Evolutionary conservation across 768 basidiomycete species (phyloP).

Genomic region (Exidia glandulosa): DNA sequence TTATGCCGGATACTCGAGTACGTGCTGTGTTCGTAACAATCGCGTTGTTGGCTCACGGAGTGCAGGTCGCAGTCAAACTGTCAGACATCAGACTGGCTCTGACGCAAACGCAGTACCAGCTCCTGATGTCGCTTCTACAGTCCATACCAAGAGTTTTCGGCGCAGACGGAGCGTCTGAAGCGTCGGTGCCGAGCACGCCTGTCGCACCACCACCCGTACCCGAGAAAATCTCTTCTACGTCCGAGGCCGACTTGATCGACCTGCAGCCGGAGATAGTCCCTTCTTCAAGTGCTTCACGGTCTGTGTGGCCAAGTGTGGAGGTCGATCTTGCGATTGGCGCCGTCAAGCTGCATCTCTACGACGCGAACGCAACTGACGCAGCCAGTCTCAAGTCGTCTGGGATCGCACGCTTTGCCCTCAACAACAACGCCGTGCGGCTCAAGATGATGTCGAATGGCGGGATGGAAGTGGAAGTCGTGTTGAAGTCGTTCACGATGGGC

Average conservation of each 20-base stretch:
- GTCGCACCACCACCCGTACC: slow-evolving; percentile 10
- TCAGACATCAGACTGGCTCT: slow-evolving; percentile 78
- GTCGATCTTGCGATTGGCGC: slow-evolving; percentile 57
- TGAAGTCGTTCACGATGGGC: slow-evolving; percentile 86
- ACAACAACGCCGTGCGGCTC: slow-evolving; percentile 63
- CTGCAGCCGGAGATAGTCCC: slow-evolving; percentile 51
- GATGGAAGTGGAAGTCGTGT: slow-evolving; percentile 74
- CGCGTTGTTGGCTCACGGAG: background rate
- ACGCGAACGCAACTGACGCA: slow-evolving; percentile 45
- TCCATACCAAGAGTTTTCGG: slow-evolving; percentile 61
- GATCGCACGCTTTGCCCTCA: slow-evolving; percentile 77
- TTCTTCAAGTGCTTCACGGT: slow-evolving; percentile 13
- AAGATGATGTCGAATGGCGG: slow-evolving; percentile 77
- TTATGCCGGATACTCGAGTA: slow-evolving; percentile 70
- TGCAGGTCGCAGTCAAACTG: slow-evolving; percentile 56
- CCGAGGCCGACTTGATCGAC: too few relatives aligned
- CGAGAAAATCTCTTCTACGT: too few relatives aligned
- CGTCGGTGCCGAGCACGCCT: slow-evolving; percentile 8
- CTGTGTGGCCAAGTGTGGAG: slow-evolving; percentile 57
- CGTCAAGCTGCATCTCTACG: slow-evolving; percentile 82
- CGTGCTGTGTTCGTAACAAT: slow-evolving; percentile 8
- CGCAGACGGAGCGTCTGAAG: slow-evolving; percentile 30
- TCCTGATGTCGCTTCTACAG: slow-evolving; percentile 52
- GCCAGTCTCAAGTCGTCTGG: slow-evolving; percentile 60
- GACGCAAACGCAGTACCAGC: slow-evolving; percentile 72